These are phyloP conservation scores for Ramalina intermedia DNA, from an alignment of 495 filamentous ascomycete species.

Conservation along the genomic window DNA sequence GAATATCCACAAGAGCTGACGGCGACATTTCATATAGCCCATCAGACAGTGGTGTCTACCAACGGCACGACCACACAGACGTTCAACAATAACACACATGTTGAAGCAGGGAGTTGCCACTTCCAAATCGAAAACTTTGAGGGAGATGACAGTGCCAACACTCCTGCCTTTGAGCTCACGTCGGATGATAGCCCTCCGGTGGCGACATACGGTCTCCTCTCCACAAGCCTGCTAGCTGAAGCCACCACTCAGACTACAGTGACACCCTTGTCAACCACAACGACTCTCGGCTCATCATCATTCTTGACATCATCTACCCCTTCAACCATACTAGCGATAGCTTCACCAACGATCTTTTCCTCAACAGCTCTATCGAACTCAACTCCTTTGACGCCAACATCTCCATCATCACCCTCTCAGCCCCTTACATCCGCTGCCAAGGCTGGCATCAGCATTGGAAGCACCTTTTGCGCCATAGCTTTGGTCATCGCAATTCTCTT, in stretches of 20 bases:
- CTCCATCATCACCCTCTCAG: not conserved
- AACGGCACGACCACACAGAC: constrained; percentile 5
- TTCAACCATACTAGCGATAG: not conserved
- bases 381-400: not conserved
- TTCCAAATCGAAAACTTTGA: constrained; percentile 2
- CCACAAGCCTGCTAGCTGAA: not conserved
- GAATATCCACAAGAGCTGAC: not conserved
- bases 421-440: not conserved
- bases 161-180: constrained; percentile 1
- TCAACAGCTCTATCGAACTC: not conserved
- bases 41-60: constrained; percentile 1
- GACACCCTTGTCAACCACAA: not conserved
- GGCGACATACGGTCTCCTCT: constrained; percentile 1
- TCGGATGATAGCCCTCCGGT: constrained; percentile 1
- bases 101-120: constrained; percentile 4
- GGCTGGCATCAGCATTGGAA: constrained; percentile 3
- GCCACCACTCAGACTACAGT: not conserved
- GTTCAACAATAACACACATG: constrained; percentile 4
- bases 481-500: not conserved
- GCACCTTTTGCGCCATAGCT: constrained; percentile 1
- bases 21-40: not conserved
- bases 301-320: not conserved
- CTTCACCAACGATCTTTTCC: not conserved
- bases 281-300: not conserved
- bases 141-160: not conserved